Evolutionary conservation across 768 basidiomycete genomes (phyloP).

Genomic region (Naganishia antarctica): DNA sequence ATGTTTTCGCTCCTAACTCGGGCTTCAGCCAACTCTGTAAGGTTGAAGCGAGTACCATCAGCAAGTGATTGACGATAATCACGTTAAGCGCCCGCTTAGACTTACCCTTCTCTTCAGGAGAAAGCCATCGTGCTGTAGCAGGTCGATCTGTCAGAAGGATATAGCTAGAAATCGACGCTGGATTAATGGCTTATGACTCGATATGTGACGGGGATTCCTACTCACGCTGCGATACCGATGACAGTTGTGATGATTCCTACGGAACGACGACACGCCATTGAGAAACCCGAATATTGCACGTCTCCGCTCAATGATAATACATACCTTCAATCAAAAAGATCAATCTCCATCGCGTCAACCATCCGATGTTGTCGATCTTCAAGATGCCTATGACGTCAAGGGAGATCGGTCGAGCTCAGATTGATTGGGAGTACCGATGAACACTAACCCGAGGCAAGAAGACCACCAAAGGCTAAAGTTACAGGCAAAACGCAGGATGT

Average conservation of each 20-base stretch:
- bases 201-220: neutral
- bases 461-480: conserved; percentile 27
- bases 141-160: conserved; percentile 26
- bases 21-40: conserved; percentile 17
- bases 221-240: conserved; percentile 22
- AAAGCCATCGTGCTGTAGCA: conserved; percentile 24
- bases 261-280: neutral
- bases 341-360: conserved; percentile 19
- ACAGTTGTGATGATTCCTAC: conserved; percentile 26
- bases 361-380: conserved; percentile 24
- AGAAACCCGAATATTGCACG: too few relatives aligned
- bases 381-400: conserved; percentile 30
- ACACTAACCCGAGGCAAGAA: conserved; percentile 35
- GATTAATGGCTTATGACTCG: neutral
- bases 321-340: conserved; percentile 29
- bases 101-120: conserved; percentile 25
- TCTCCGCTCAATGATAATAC: too few relatives aligned
- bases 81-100: too few relatives aligned
- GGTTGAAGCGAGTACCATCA: neutral
- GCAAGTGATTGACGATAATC: too few relatives aligned
- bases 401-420: too few relatives aligned
- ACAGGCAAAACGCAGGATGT: neutral
- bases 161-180: neutral
- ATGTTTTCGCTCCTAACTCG: conserved; percentile 38
- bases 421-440: too few relatives aligned